Base-by-base conservation (phyloP, 805 yeast species). In the Yarrowia osloensis region DNA sequence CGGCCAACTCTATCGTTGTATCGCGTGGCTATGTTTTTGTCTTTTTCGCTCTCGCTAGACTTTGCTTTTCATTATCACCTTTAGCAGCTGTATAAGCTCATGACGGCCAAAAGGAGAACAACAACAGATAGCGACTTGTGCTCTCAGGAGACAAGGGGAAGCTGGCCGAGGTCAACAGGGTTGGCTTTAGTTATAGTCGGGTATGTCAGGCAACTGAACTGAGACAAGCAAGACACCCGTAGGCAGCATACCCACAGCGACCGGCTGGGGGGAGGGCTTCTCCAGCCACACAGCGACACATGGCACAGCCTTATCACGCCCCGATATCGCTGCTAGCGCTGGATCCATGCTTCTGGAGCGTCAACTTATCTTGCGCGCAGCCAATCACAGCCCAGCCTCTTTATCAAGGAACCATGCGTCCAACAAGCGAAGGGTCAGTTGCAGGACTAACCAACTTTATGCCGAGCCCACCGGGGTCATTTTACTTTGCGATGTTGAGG, bases 81-180 rank as follows among this genome's bases (percentile, higher is more conserved):
- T 21, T 50, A 31, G 28, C 57, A 31, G 33, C 39, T 11, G 26
- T 15, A 19, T 33, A 33, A 22, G 57, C 40, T 50, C 40, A 3
- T 29, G 28, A n/a, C 55, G 39, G 55, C 55, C 55, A 3, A 50
- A 50, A 50, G 57, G 57, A 50, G 40, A 50, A 29, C 7, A 21
- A 21, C 40, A 50, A 33, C 37, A 49, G 54, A 49, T 49, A 28
- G 37, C 33, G 40, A 19, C 28, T 29, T 15, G 37, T 15, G 39
- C 40, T 50, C 40, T 21, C 26, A 9, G n/a, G 3, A 28, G 37
- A 31, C 39, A 31, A 50, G 40, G 55, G n/a, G 49, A 19, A 49
- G 37, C 54, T 50, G 57, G 57, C 57, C 57, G 57, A 50, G 57
- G 57, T 22, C 57, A 50, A 50, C 57, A 50, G 57, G 57, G 57